A percentile compares a stretch with the other conserved stretches of the same genome.
Conservation (phyloP, 2,329 filamentous ascomycete genomes). For the Lachnellula occidentalis region DNA sequence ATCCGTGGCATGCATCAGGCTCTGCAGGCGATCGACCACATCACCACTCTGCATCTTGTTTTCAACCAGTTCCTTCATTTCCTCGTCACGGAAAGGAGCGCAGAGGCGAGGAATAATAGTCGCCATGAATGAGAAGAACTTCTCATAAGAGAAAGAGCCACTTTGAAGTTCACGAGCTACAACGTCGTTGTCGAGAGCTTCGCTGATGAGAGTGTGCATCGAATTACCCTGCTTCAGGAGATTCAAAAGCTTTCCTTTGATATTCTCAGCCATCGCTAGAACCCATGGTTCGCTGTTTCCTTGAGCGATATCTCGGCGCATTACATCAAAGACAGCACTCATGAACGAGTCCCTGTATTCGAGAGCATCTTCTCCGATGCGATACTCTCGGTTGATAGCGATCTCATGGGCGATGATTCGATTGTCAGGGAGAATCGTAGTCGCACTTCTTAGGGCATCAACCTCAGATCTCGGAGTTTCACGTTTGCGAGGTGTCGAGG, state of each 20-base stretch:
- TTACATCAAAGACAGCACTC: constrained; percentile 50
- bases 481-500: constrained; percentile 40
- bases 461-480: constrained; percentile 18
- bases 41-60: constrained; percentile 55
- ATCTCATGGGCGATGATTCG: constrained; percentile 72
- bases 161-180: constrained; percentile 63
- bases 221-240: constrained; percentile 65
- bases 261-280: constrained; percentile 63
- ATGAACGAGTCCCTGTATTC: constrained; percentile 58
- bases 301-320: constrained; percentile 56
- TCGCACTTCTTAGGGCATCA: constrained; percentile 25
- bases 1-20: constrained; percentile 70
- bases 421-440: constrained; percentile 62
- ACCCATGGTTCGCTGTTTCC: constrained; percentile 64
- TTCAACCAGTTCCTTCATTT: constrained; percentile 63
- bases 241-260: constrained; percentile 66
- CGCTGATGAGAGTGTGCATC: constrained; percentile 69
- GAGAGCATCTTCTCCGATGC: constrained; percentile 58
- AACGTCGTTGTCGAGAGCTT: constrained; percentile 68
- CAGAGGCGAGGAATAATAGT: constrained; percentile 73
- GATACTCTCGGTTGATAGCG: constrained; percentile 72
- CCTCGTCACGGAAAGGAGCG: constrained; percentile 72
- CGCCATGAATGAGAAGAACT: constrained; percentile 73
- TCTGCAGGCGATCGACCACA: constrained; percentile 71
- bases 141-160: constrained; percentile 74